Percentiles rank a stretch among this genome's conserved stretches.
Conservation (phyloP, 2,329 filamentous ascomycete genomes). For the Ophiostoma tasmaniense region DNA sequence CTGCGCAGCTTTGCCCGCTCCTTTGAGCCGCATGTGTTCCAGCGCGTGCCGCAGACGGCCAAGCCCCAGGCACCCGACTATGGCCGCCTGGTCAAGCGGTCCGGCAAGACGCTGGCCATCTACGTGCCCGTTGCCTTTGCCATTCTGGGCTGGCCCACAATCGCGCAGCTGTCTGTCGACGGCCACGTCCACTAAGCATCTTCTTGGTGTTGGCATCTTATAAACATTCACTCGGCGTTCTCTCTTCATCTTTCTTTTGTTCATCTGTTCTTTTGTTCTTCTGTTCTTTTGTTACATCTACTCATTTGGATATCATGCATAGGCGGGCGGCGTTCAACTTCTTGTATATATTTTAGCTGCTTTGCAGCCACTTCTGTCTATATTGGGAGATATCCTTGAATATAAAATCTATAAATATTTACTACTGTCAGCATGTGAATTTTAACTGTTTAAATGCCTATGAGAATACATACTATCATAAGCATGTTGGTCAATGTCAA, state of each 20-base stretch:
- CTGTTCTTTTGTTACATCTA: background rate
- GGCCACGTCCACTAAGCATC: constrained; percentile 22
- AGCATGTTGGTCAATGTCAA: too few species aligned
- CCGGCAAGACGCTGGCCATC: constrained; percentile 27
- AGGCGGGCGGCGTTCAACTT: constrained; percentile 1
- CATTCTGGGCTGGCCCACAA: constrained; percentile 33
- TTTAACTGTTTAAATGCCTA: background rate
- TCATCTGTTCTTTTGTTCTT: background rate
- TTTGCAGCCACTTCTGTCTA: background rate
- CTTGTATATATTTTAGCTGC: constrained; percentile 9
- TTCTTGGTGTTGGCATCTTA: background rate
- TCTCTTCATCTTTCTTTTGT: background rate
- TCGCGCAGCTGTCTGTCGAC: constrained; percentile 22
- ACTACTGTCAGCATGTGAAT: too few species aligned
- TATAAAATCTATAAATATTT: background rate
- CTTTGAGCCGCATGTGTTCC: constrained; percentile 33
- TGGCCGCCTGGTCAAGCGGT: constrained; percentile 29
- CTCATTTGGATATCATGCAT: constrained; percentile 1
- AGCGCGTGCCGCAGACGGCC: constrained; percentile 28
- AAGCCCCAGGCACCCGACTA: constrained; percentile 31
- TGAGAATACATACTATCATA: too few species aligned
- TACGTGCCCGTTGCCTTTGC: constrained; percentile 29
- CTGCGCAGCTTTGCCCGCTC: constrained; percentile 31
- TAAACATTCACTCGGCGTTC: background rate
- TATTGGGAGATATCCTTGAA: background rate